These are phyloP conservation scores for Agaricus bisporus DNA, from an alignment of 768 basidiomycete genomes.

Conservation along the genomic window DNA sequence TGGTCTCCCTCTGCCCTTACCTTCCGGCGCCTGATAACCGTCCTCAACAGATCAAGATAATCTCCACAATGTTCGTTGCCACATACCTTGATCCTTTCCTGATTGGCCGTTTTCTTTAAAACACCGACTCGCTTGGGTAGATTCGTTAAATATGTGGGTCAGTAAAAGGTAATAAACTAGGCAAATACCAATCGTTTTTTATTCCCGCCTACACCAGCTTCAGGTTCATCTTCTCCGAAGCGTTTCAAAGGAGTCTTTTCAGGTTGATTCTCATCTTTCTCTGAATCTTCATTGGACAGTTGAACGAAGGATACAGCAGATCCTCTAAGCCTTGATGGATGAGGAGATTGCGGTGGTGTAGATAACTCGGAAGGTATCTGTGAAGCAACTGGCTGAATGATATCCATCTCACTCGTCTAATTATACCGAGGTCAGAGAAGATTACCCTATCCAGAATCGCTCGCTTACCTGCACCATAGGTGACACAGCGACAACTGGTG, in stretches of 20 bases:
- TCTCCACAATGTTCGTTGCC: neutral
- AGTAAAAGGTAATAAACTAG: neutral
- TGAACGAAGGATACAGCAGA: neutral
- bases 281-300: neutral
- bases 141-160: neutral
- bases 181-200: constrained; percentile 4
- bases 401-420: neutral
- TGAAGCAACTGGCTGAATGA: neutral
- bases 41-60: neutral
- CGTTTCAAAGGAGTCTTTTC: constrained; percentile 1
- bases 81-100: neutral
- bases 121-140: neutral
- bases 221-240: neutral
- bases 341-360: constrained; percentile 8
- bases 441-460: neutral
- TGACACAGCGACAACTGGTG: neutral
- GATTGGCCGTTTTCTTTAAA: neutral
- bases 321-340: neutral
- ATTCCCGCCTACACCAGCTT: neutral
- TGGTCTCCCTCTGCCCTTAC: neutral
- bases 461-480: neutral
- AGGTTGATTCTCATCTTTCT: neutral
- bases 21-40: neutral
- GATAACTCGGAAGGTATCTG: constrained; percentile 8
- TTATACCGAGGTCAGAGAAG: neutral